phyloP scores from a whole-genome alignment of 164 flowering plant genomes.

The Chloranthus sessilifolius region DNA sequence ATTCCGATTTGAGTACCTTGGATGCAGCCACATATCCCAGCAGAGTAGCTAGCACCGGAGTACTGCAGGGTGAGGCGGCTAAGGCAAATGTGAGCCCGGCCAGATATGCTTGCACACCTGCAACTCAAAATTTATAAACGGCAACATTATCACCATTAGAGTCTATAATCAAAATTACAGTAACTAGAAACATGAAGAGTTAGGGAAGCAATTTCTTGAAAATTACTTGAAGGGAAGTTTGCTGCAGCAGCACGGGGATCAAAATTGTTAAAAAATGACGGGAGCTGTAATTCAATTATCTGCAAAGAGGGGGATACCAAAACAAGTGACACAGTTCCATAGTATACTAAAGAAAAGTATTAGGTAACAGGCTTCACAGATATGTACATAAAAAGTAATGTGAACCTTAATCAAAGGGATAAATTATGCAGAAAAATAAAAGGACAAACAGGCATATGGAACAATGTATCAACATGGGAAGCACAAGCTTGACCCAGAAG shows the following conservation, averaged over 20 bases:
- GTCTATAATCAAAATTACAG: too few species aligned
- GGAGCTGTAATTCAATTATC: conserved; percentile 88
- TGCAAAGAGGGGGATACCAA: conserved; percentile 23
- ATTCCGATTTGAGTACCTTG: conserved; percentile 37
- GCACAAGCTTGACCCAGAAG: too few species aligned
- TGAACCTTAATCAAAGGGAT: too few species aligned
- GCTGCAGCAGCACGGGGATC: conserved; percentile 94
- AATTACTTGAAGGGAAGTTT: conserved; percentile 86
- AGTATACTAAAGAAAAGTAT: background rate
- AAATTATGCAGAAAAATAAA: too few species aligned
- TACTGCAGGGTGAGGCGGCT: conserved; percentile 98
- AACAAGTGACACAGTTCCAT: background rate
- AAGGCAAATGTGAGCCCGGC: conserved; percentile 97
- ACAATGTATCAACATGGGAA: too few species aligned
- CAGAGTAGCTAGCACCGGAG: conserved; percentile 85
- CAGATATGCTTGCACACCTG: conserved; percentile 95
- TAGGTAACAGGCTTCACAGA: too few species aligned
- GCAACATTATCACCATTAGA: background rate
- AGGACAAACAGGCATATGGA: too few species aligned
- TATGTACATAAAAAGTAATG: too few species aligned
- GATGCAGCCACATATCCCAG: conserved; percentile 91
- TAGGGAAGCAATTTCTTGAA: too few species aligned
- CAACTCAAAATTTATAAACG: background rate
- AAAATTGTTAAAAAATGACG: conserved; percentile 81
- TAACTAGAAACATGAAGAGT: too few species aligned